These are phyloP conservation scores for Ogataea thermomethanolica DNA, from an alignment of 805 yeast genomes.

Conservation along the genomic window DNA sequence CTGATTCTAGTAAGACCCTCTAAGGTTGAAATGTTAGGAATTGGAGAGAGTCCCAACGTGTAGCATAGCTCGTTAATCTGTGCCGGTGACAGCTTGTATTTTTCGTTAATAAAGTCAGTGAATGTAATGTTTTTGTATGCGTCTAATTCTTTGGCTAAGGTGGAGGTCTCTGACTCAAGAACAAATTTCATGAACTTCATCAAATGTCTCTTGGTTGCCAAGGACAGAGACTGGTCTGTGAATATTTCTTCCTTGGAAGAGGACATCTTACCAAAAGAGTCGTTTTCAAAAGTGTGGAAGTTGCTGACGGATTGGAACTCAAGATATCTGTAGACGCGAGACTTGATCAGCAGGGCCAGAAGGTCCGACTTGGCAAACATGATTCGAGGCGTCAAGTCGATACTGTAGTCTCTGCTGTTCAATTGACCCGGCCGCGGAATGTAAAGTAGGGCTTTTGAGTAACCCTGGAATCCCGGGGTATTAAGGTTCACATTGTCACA, in stretches of 20 bases:
- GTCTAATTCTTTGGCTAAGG: conserved; percentile 42
- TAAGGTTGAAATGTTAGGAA: conserved; percentile 57
- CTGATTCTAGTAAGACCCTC: conserved; percentile 78
- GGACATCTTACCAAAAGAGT: conserved; percentile 79
- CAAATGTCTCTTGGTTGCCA: conserved; percentile 73
- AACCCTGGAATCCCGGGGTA: conserved; percentile 33
- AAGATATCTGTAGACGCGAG: conserved; percentile 85
- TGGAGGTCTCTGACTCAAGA: conserved; percentile 59
- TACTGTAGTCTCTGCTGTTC: conserved; percentile 72
- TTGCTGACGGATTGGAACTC: conserved; percentile 87
- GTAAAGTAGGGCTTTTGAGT: conserved; percentile 67
- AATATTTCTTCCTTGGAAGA: conserved; percentile 91
- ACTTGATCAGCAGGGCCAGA: conserved; percentile 69
- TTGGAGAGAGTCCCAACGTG: conserved; percentile 77
- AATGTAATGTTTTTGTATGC: conserved; percentile 56
- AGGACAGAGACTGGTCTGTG: conserved; percentile 75
- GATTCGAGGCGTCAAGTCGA: conserved; percentile 83
- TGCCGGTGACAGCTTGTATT: conserved; percentile 66
- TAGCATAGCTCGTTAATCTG: conserved; percentile 82
- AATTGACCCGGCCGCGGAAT: conserved; percentile 62
- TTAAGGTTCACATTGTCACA: conserved; percentile 60
- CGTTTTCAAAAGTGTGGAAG: conserved; percentile 93
- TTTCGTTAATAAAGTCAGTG: conserved; percentile 52
- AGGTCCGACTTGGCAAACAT: conserved; percentile 90
- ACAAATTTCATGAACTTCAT: conserved; percentile 93